A percentile compares a stretch with the other conserved stretches of the same genome.
phyloP scores from a whole-genome alignment of 768 basidiomycete species.

The Mycena chlorophos region DNA sequence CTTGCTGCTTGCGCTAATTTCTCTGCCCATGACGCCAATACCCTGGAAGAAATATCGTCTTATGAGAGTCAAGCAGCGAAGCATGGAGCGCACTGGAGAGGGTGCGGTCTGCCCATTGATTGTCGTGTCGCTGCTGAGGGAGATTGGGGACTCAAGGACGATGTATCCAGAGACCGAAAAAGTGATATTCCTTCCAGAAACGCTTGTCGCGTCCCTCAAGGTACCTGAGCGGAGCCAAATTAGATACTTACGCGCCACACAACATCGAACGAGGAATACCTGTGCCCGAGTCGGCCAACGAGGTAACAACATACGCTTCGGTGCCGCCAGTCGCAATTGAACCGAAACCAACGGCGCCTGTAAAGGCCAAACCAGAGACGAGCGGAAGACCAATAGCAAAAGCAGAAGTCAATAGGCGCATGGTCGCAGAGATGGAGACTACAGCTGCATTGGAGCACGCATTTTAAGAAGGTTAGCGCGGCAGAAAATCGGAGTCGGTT shows the following conservation, averaged over 20 bases:
- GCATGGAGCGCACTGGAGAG: constrained; percentile 7
- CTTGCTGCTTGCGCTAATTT: constrained; percentile 22
- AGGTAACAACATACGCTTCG: constrained; percentile 23
- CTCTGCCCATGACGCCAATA: constrained; percentile 25
- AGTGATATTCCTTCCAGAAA: constrained; percentile 24
- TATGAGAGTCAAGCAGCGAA: neutral
- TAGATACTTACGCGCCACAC: constrained; percentile 7
- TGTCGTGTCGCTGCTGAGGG: constrained; percentile 21
- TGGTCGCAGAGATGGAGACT: constrained; percentile 2
- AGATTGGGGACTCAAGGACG: constrained; percentile 23
- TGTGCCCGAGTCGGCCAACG: constrained; percentile 25
- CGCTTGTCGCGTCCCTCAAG: too few species aligned
- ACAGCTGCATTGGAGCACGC: neutral
- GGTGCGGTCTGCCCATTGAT: constrained; percentile 28
- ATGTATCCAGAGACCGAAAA: constrained; percentile 27
- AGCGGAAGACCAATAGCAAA: constrained; percentile 14
- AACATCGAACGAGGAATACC: constrained; percentile 23
- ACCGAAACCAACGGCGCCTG: constrained; percentile 27
- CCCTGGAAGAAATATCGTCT: neutral
- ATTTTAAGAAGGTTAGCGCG: constrained; percentile 2
- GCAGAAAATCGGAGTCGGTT: neutral
- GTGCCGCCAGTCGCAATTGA: constrained; percentile 26
- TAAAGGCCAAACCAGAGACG: constrained; percentile 24
- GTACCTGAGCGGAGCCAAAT: too few species aligned
- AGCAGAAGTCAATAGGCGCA: constrained; percentile 6